Evolutionary conservation across 179 eudicot species (phyloP).

Genomic region (Silene noctiflora): DNA sequence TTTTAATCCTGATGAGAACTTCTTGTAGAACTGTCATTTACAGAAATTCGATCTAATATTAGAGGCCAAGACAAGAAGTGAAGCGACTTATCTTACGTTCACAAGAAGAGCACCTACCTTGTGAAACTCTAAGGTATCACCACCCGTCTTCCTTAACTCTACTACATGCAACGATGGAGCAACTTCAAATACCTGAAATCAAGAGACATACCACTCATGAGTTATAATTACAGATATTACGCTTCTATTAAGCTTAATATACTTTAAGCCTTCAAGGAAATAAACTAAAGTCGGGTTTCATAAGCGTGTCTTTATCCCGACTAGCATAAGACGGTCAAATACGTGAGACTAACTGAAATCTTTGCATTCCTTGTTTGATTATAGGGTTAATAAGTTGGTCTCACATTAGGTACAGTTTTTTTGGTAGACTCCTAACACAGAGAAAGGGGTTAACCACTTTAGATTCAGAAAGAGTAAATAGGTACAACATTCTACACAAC

Average conservation of each 20-base stretch:
- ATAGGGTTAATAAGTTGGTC: no score
- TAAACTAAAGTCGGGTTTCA: background rate
- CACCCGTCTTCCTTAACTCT: slow-evolving; percentile 85
- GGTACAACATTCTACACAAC: background rate
- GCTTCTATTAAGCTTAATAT: background rate
- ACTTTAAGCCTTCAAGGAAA: background rate
- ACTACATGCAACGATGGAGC: slow-evolving; percentile 90
- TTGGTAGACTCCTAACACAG: no score
- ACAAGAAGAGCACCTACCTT: slow-evolving; percentile 37
- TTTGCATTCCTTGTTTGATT: background rate
- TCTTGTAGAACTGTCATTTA: slow-evolving; percentile 70
- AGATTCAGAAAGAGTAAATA: background rate
- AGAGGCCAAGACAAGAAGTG: background rate
- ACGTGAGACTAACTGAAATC: background rate
- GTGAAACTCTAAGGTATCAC: slow-evolving; percentile 90
- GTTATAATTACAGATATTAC: background rate
- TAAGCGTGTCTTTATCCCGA: background rate
- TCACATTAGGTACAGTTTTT: no score
- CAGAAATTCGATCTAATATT: background rate
- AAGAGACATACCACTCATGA: slow-evolving; percentile 6
- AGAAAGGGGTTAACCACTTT: no score
- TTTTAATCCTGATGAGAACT: slow-evolving; percentile 71
- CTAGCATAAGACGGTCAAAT: background rate
- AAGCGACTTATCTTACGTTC: background rate
- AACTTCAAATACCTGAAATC: slow-evolving; percentile 75